phyloP scores from a whole-genome alignment of 305 asterid species.

The Ajuga reptans region DNA sequence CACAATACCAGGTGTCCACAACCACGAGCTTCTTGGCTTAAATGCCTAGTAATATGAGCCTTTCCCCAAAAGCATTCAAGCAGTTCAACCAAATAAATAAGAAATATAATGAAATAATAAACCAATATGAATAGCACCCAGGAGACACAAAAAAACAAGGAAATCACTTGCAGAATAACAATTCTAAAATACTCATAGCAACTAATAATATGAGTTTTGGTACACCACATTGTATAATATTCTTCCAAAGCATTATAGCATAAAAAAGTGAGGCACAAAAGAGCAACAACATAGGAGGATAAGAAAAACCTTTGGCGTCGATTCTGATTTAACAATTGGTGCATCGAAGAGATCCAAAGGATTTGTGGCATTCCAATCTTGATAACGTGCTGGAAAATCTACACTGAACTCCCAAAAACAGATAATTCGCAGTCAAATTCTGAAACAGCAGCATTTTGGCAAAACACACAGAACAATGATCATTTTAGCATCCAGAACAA shows the following conservation, averaged over 20 bases:
- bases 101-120: neutral
- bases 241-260: neutral
- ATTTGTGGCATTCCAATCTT: slow-evolving; percentile 74
- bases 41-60: slow-evolving; percentile 91
- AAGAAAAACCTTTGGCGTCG: slow-evolving; percentile 57
- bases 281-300: slow-evolving; percentile 1
- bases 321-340: slow-evolving; percentile 56
- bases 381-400: slow-evolving; percentile 77
- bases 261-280: neutral
- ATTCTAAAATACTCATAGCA: neutral
- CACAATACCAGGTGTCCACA: slow-evolving; percentile 71
- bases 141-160: neutral
- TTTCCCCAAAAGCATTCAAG: slow-evolving; percentile 39
- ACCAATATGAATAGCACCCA: slow-evolving; percentile 11
- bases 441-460: slow-evolving; percentile 12
- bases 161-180: neutral
- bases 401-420: slow-evolving; percentile 44
- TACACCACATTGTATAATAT: neutral
- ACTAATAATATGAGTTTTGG: neutral
- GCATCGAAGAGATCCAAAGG: slow-evolving; percentile 84
- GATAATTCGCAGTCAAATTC: slow-evolving; percentile 19
- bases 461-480: slow-evolving; percentile 2
- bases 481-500: neutral
- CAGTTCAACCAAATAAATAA: slow-evolving; percentile 11
- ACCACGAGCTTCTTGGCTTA: slow-evolving; percentile 86